A percentile compares a stretch with the other conserved stretches of the same genome.
phyloP scores from a whole-genome alignment of 2,329 filamentous ascomycete species.

The Gyromitra esculenta region DNA sequence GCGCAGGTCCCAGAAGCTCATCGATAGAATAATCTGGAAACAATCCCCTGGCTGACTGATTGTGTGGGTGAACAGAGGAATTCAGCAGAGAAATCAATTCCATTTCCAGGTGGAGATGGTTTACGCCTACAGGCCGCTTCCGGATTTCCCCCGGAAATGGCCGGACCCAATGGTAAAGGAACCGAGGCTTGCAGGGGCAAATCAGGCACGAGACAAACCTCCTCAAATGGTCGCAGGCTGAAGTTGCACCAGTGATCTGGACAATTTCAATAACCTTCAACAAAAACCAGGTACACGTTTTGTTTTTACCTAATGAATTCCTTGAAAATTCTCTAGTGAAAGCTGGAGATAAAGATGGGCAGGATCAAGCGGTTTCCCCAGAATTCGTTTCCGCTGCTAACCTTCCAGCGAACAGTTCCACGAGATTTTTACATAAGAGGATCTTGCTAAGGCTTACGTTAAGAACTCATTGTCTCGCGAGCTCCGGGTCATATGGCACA shows the following conservation, averaged over 20 bases:
- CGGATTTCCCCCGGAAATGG: conserved; percentile 20
- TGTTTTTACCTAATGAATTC: conserved; percentile 23
- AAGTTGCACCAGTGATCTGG: not conserved
- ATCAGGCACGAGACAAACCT: not conserved
- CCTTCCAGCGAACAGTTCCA: not conserved
- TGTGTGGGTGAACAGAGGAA: not conserved
- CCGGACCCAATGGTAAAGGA: not conserved
- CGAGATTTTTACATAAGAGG: conserved; percentile 6
- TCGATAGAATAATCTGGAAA: not conserved
- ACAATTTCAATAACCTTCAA: not conserved
- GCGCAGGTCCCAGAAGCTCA: not conserved
- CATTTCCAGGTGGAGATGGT: not conserved
- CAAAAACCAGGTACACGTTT: conserved; percentile 5
- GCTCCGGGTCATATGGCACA: not conserved
- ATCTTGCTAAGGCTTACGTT: conserved; percentile 1
- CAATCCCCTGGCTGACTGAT: not conserved
- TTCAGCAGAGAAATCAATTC: not conserved
- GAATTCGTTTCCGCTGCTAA: not conserved
- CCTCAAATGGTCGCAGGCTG: not conserved
- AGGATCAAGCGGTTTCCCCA: conserved; percentile 12
- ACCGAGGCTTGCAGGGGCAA: conserved; percentile 26
- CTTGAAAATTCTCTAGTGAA: not conserved
- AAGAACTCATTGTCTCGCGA: not conserved
- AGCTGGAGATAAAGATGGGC: too few relatives aligned
- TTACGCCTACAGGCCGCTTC: conserved; percentile 15